phyloP scores from a whole-genome alignment of 331 rosid species.

The Malus hybrid region DNA sequence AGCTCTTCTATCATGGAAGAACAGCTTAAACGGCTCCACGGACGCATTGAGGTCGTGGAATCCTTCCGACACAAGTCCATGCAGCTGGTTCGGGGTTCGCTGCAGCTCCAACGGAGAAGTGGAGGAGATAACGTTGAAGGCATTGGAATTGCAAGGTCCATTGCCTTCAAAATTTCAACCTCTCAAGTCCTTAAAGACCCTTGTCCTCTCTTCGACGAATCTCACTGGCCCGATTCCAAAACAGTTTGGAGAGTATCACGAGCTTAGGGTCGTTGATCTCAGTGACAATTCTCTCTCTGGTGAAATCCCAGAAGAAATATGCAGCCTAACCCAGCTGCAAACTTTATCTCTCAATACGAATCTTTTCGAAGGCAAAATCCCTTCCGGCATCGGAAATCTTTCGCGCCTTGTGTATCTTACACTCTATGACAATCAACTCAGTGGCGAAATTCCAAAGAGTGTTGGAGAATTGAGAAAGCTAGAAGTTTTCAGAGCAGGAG shows the following conservation, averaged over 20 bases:
- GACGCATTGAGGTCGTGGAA: conserved; percentile 59
- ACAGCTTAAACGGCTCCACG: conserved; percentile 38
- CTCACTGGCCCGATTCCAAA: conserved; percentile 59
- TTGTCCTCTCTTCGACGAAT: conserved; percentile 48
- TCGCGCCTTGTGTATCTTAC: conserved; percentile 51
- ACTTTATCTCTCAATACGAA: conserved; percentile 44
- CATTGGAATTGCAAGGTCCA: conserved; percentile 57
- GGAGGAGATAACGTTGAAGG: conserved; percentile 40
- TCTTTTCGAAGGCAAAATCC: conserved; percentile 59
- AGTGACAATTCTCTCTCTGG: conserved; percentile 58
- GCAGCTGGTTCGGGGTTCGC: conserved; percentile 74
- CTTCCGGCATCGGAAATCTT: conserved; percentile 49
- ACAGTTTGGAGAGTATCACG: conserved; percentile 50
- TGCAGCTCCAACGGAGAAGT: conserved; percentile 58
- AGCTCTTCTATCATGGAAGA: conserved; percentile 71
- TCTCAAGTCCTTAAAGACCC: conserved; percentile 45
- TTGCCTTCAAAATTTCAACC: conserved; percentile 67
- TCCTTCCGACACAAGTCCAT: conserved; percentile 44
- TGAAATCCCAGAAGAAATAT: conserved; percentile 62
- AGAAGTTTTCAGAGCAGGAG: conserved; percentile 67
- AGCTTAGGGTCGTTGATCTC: conserved; percentile 51
- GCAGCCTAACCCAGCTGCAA: conserved; percentile 52
- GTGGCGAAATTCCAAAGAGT: conserved; percentile 66
- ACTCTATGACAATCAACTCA: conserved; percentile 60
- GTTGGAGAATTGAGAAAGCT: conserved; percentile 53